Conservation (phyloP, 768 basidiomycete species). For the Tylopilus intermedius region DNA sequence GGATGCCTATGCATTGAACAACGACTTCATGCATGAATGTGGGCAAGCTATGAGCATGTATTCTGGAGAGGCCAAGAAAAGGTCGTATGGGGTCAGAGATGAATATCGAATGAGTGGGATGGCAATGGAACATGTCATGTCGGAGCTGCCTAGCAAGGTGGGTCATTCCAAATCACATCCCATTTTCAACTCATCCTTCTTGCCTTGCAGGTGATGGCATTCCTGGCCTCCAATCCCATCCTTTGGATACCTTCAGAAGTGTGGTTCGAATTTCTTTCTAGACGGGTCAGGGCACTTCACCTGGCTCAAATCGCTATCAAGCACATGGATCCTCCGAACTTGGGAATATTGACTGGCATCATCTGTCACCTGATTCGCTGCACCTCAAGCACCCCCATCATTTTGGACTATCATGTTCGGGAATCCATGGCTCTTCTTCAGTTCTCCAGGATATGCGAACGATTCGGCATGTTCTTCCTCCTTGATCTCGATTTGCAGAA, state of each 20-base stretch:
- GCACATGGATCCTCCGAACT: not conserved
- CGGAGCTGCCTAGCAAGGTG: too few species aligned
- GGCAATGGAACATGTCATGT: not conserved
- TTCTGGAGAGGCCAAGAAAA: not conserved
- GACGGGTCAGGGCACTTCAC: not conserved
- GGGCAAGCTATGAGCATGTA: not conserved
- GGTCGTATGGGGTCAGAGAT: conserved; percentile 3
- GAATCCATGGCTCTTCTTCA: conserved; percentile 11
- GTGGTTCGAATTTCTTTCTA: conserved; percentile 8
- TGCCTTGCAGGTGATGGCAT: not conserved
- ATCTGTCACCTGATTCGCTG: conserved; percentile 3
- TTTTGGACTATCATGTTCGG: conserved; percentile 3
- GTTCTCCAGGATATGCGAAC: not conserved
- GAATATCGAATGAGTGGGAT: conserved; percentile 8
- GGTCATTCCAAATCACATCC: too few species aligned
- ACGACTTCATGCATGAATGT: not conserved
- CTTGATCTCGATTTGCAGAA: not conserved
- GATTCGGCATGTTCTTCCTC: conserved; percentile 9
- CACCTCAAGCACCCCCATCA: conserved; percentile 5
- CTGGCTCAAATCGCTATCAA: too few species aligned
- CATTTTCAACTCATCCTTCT: too few species aligned
- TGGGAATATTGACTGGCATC: conserved; percentile 8
- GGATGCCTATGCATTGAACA: not conserved
- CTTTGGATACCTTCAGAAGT: not conserved
- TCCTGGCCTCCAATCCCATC: conserved; percentile 1